Conservation (phyloP, 2,329 filamentous ascomycete genomes). For the Fusarium falciforme region DNA sequence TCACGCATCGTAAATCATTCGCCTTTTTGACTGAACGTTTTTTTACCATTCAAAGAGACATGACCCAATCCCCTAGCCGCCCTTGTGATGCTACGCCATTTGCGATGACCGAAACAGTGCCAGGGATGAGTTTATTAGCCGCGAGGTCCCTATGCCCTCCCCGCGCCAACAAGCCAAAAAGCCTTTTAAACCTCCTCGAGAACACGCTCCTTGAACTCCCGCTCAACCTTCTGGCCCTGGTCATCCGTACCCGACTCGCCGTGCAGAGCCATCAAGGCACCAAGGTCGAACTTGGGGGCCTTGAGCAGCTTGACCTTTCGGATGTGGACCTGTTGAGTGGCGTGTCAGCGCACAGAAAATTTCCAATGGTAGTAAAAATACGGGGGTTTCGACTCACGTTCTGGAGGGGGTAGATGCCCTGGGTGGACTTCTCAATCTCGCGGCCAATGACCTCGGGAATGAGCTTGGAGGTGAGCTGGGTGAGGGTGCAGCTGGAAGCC, state of each 20-base stretch:
- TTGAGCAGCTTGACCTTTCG: constrained; percentile 99
- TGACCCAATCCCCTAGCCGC: constrained; percentile 55
- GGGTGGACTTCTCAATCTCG: constrained; percentile 99
- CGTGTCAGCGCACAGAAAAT: constrained; percentile 3
- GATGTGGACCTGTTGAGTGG: constrained; percentile 84
- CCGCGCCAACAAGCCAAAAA: constrained; percentile 47
- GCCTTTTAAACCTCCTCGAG: constrained; percentile 87
- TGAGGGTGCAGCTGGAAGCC: constrained; percentile 92
- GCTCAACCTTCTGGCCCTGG: constrained; percentile 97
- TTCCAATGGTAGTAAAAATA: neutral
- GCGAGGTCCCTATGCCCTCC: constrained; percentile 48
- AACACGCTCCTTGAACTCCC: constrained; percentile 99
- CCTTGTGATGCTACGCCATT: constrained; percentile 58
- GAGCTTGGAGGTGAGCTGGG: constrained; percentile 97
- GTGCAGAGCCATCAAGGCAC: constrained; percentile 94
- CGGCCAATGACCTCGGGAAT: constrained; percentile 99
- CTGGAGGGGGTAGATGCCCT: constrained; percentile 99
- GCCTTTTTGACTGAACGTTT: constrained; percentile 45
- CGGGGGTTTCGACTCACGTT: constrained; percentile 74
- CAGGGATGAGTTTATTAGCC: constrained; percentile 50
- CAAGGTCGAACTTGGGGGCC: constrained; percentile 98
- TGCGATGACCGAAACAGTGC: constrained; percentile 57
- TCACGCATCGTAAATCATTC: constrained; percentile 37
- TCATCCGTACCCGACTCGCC: constrained; percentile 97
- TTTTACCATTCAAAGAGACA: constrained; percentile 53